Evolutionary conservation across 2,329 filamentous ascomycete genomes (phyloP), one percentile per base, ranked within the genome.

Genomic region (Cylindrodendrum hubeiense): DNA sequence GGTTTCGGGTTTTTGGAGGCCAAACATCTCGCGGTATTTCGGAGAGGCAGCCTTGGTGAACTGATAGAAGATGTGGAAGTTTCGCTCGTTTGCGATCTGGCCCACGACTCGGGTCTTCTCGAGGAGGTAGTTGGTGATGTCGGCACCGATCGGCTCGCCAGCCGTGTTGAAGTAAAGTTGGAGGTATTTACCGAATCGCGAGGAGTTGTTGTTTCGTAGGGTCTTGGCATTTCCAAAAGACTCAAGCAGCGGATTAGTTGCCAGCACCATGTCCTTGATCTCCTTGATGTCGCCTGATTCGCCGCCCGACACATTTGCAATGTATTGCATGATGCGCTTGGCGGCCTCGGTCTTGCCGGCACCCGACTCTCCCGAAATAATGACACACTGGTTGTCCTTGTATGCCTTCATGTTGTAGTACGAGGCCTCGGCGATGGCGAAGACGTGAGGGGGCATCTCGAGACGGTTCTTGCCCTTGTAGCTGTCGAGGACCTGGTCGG

Each of bases 391-490:
- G 83, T 98, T 98, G 74, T 98, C 96, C 77, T 94, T 94, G 86
- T 99, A 99, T 50, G 95, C 95, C 81, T 98, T 98, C 96, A 99
- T 98, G 85, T 99, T 98, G 85, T 98, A 98, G 85, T 99, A 99
- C 60, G 95, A 82, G 8, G 95, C 92, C 82, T 99, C 96, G 77
- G 96, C 96, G 76, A 99, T 96, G 66, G 94, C 95, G 79, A 98
- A 99, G 73, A 99, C 96, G 81, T 99, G 96, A 9, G 96, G 96
- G 28, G 94, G 93, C 84, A 94, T 90, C 84, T 99, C 96, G 71
- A 99, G 88, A 71, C 96, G 90, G 83, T 99, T 99, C 87, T 98
- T 98, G 73, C 95, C 95, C 82, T 91, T 92, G 85, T 99, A 99
- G 77, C 93, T 95, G 52, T 97, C 91, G 76, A 99, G 89, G 63